Conservation (phyloP, 345 rosid genomes). For the Sapria himalayana region DNA sequence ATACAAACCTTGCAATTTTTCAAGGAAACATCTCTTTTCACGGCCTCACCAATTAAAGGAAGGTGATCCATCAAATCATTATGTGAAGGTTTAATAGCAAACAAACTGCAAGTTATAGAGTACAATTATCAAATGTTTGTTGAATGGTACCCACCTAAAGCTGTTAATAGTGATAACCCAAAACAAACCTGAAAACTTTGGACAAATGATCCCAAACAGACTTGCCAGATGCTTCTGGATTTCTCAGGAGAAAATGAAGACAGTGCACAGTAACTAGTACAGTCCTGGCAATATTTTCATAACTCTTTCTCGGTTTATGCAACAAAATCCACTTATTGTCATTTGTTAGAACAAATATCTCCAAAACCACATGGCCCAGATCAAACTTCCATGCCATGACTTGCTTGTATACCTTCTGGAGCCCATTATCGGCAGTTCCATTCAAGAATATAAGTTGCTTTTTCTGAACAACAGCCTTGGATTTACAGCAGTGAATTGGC, state of each 20-base stretch:
- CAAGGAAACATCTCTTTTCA: constrained; percentile 29
- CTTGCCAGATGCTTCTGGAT: constrained; percentile 34
- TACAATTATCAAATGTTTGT: background rate
- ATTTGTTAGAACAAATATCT: constrained; percentile 42
- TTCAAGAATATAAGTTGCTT: constrained; percentile 22
- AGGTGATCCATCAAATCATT: constrained; percentile 63
- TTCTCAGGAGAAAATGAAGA: constrained; percentile 31
- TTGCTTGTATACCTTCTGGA: constrained; percentile 25
- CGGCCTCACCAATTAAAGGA: constrained; percentile 38
- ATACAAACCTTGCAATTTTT: constrained; percentile 42
- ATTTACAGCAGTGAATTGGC: constrained; percentile 36
- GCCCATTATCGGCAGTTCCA: constrained; percentile 45
- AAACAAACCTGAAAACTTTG: constrained; percentile 30
- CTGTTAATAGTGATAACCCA: background rate
- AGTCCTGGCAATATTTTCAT: constrained; percentile 26
- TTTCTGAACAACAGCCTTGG: constrained; percentile 12
- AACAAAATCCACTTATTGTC: constrained; percentile 45
- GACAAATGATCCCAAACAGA: constrained; percentile 45
- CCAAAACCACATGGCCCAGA: constrained; percentile 25
- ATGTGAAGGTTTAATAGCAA: constrained; percentile 47
- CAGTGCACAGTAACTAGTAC: constrained; percentile 32
- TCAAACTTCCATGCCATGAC: constrained; percentile 66
- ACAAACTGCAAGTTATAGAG: constrained; percentile 21
- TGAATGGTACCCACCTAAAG: no score
- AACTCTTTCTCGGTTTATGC: constrained; percentile 64